phyloP scores from a whole-genome alignment of 495 filamentous ascomycete species.

The Friedmanniomyces endolithicus region DNA sequence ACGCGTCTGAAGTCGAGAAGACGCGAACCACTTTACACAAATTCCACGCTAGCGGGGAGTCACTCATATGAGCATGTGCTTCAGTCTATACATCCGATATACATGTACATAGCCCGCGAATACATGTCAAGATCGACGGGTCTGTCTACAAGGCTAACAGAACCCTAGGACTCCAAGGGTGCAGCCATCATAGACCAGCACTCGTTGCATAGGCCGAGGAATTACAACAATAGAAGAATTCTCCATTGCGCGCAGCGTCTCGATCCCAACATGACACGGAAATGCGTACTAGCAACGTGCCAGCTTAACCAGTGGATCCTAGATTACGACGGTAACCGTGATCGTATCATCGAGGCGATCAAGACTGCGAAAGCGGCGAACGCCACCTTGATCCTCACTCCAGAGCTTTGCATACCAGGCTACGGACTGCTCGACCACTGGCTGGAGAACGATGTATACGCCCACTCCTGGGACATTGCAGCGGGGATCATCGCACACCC shows the following conservation, averaged over 20 bases:
- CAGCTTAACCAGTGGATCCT: conserved; percentile 43
- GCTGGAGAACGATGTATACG: conserved; percentile 40
- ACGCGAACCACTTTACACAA: no score
- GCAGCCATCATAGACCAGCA: no score
- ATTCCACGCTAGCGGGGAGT: no score
- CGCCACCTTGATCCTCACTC: conserved; percentile 63
- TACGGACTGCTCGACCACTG: conserved; percentile 68
- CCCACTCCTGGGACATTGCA: conserved; percentile 54
- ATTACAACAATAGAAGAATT: no score
- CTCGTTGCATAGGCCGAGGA: no score
- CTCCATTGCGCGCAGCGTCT: no score
- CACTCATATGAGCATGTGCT: neutral
- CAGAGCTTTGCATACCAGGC: conserved; percentile 58
- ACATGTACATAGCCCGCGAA: no score
- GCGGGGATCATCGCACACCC: conserved; percentile 49
- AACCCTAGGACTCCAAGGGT: no score
- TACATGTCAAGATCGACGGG: no score
- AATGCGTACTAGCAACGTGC: conserved; percentile 34
- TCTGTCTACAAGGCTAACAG: no score
- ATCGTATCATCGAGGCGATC: conserved; percentile 66
- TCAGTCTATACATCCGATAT: no score
- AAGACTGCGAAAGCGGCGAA: conserved; percentile 55
- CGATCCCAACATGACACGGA: conserved; percentile 13
- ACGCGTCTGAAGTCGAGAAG: no score
- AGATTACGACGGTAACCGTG: conserved; percentile 65